Evolutionary conservation across 2,329 filamentous ascomycete species (phyloP).

Genomic region (Trichoderma gracile): DNA sequence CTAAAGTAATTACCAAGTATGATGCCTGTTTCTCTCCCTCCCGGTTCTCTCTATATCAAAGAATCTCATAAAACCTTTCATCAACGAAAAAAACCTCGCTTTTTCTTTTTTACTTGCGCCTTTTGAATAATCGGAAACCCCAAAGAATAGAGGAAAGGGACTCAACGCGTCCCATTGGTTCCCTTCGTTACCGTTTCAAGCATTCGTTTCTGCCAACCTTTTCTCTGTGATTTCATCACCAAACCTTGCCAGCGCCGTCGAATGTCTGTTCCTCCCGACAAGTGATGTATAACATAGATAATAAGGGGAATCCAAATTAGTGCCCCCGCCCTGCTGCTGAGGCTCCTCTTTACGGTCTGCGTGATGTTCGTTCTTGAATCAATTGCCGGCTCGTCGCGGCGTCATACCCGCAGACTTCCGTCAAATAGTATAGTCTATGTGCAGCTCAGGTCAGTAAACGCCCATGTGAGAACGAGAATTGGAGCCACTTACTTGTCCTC

Average conservation of each 20-base stretch:
- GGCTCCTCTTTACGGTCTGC: conserved; percentile 33
- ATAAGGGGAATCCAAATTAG: conserved; percentile 7
- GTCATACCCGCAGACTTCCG: conserved; percentile 56
- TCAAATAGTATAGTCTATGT: conserved; percentile 53
- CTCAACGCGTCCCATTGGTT: no score
- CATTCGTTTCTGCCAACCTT: conserved; percentile 3
- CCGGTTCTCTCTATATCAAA: conserved; percentile 4
- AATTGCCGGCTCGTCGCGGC: conserved; percentile 50
- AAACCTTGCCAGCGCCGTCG: conserved; percentile 8
- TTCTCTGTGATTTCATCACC: background rate
- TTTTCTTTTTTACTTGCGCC: conserved; percentile 8
- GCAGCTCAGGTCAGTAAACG: conserved; percentile 29
- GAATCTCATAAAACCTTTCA: conserved; percentile 7
- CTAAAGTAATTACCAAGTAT: background rate
- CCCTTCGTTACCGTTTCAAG: conserved; percentile 4
- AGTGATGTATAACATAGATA: conserved; percentile 6
- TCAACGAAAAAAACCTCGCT: conserved; percentile 5
- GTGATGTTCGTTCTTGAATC: conserved; percentile 44
- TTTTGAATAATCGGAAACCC: background rate
- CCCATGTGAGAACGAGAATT: no score
- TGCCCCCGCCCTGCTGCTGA: conserved; percentile 29
- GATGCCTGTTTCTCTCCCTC: background rate
- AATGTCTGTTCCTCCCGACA: background rate
- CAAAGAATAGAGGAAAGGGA: background rate
- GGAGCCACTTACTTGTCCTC: conserved; percentile 73